Evolutionary conservation across 2,329 filamentous ascomycete genomes (phyloP), one percentile per base, ranked within the genome.

Genomic region (Epicoccum nigrum): DNA sequence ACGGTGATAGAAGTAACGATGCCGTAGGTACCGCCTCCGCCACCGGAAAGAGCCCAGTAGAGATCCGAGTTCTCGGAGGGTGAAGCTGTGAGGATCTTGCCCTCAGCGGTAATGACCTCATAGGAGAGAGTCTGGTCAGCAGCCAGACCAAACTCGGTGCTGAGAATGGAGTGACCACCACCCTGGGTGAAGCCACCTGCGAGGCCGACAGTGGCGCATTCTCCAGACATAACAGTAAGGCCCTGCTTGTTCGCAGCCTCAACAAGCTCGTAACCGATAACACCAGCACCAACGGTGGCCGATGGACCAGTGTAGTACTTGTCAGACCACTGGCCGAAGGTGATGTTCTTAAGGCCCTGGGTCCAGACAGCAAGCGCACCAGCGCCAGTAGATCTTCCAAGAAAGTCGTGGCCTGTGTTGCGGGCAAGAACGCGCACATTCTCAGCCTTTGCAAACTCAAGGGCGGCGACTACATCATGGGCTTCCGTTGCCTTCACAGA

Each of bases 11-110:
- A 66, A 13, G 67, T 40, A 8, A 69, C 66, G 13, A 72, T 59
- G 9, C 58, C 71, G 43, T 64, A 73, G 0, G 65, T 68, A 13
- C 67, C 64, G 13, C 65, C 67, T 3, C 63, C 64, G 2, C 70
- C 69, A 21, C 69, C 71, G 13, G 53, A 59, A 2, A 74, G 54
- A 7, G 71, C 72, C 71, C 70, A 74, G 58, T 70, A 74, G 2
- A 73, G 63, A 32, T 74, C 71, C 2, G 58, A 20, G 47, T 72
- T 68, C 19, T 66, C 28, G 4, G 56, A 60, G 12, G 63, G 41
- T 4, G 69, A 63, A 2, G 70, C 70, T 17, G 51, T 67, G n/a
- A 70, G 41, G 4, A 63, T 38, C 13, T 58, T 44, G 12, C 72
- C 71, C 12, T 64, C 55, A 34, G 68, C 63, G 3, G 67, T 71